A percentile compares a stretch with the other conserved stretches of the same genome.
These are phyloP conservation scores for Ilex asprella DNA, from an alignment of 257 asterid species.

Conservation along the genomic window DNA sequence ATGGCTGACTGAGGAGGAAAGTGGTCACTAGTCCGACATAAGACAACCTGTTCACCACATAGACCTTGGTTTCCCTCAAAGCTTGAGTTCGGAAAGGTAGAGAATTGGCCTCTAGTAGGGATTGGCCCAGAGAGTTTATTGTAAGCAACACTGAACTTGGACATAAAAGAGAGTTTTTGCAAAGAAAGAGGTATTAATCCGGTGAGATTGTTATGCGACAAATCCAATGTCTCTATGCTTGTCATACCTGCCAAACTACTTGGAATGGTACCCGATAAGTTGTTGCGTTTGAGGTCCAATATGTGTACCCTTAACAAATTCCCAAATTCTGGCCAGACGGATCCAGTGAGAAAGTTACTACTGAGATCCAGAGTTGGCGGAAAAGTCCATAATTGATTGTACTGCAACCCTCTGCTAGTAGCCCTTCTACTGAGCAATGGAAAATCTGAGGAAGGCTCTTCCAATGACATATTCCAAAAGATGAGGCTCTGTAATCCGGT, in stretches of 20 bases:
- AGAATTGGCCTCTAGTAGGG: constrained; percentile 10
- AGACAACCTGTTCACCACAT: not conserved
- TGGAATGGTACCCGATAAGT: constrained; percentile 16
- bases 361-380: constrained; percentile 14
- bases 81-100: not conserved
- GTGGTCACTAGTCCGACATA: not conserved
- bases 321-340: constrained; percentile 14
- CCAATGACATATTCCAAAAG: constrained; percentile 24
- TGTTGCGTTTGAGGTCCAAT: constrained; percentile 11
- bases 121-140: constrained; percentile 7
- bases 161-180: constrained; percentile 2
- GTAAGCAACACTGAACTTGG: constrained; percentile 12
- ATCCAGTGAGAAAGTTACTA: constrained; percentile 14
- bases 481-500: constrained; percentile 45
- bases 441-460: constrained; percentile 27
- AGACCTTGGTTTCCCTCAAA: not conserved
- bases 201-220: constrained; percentile 14
- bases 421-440: not conserved
- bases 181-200: constrained; percentile 8
- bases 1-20: not conserved
- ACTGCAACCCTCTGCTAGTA: not conserved
- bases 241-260: constrained; percentile 1
- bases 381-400: constrained; percentile 13
- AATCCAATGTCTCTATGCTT: constrained; percentile 15
- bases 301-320: constrained; percentile 7